Percentiles rank a stretch among this genome's conserved stretches.
Evolutionary conservation across 208 protist genomes (phyloP).

Genomic region (Balamuthia mandrillaris): DNA sequence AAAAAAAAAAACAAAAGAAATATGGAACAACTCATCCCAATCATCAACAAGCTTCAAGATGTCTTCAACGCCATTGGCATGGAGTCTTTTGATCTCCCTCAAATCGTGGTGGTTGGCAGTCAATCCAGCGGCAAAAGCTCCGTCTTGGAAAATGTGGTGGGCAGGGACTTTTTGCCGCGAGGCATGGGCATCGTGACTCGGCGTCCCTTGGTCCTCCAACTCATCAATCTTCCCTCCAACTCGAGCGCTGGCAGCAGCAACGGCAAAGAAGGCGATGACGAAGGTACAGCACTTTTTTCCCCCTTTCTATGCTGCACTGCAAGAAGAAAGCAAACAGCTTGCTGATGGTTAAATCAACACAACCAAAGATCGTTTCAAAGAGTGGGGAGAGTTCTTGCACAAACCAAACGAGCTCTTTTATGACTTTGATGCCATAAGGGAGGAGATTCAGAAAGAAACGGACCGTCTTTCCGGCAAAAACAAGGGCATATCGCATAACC

Average conservation of each 20-base stretch:
- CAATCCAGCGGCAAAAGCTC: constrained; percentile 91
- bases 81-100: constrained; percentile 93
- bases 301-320: too few relatives aligned
- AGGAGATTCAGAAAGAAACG: constrained; percentile 91
- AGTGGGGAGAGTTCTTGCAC: constrained; percentile 83
- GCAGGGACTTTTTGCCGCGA: constrained; percentile 97
- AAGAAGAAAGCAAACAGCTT: not conserved
- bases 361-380: constrained; percentile 14
- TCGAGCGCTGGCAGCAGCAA: not conserved
- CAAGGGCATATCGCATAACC: constrained; percentile 88
- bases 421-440: constrained; percentile 91
- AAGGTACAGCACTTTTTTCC: constrained; percentile 20
- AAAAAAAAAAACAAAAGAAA: constrained; percentile 14
- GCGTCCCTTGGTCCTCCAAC: constrained; percentile 96
- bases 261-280: constrained; percentile 26
- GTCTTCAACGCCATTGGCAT: constrained; percentile 68
- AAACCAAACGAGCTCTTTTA: constrained; percentile 83
- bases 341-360: not conserved
- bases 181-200: constrained; percentile 98
- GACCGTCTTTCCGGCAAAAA: constrained; percentile 88
- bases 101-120: constrained; percentile 97
- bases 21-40: constrained; percentile 94
- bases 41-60: constrained; percentile 95
- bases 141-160: constrained; percentile 99
- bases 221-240: constrained; percentile 77